Conservation (phyloP, 2,329 filamentous ascomycete genomes). For the Periconia macrospinosa region DNA sequence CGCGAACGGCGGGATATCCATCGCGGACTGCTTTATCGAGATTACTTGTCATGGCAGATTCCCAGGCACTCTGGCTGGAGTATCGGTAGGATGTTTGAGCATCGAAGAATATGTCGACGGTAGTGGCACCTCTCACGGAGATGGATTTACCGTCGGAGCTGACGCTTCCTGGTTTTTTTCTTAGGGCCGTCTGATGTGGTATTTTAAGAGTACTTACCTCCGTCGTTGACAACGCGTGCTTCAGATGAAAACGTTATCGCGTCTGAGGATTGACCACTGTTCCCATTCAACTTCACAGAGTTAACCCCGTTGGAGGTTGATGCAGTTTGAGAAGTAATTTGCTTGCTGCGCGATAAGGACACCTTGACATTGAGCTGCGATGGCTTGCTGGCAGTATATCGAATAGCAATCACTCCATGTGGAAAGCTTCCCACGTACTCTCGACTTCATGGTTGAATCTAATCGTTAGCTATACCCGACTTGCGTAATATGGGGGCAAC, state of each 20-base stretch:
- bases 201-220: constrained; percentile 3
- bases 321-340: constrained; percentile 5
- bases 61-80: constrained; percentile 3
- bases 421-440: constrained; percentile 13
- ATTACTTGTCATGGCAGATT: constrained; percentile 15
- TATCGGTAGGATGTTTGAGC: constrained; percentile 14
- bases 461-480: not conserved
- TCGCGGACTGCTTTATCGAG: constrained; percentile 14
- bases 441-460: not conserved
- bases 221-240: constrained; percentile 9
- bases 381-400: constrained; percentile 3
- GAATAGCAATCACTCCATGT: not conserved
- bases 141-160: constrained; percentile 5
- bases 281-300: constrained; percentile 7
- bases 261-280: not conserved
- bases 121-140: constrained; percentile 8
- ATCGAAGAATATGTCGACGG: constrained; percentile 17
- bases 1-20: constrained; percentile 3
- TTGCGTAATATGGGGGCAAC: not conserved
- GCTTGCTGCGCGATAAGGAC: constrained; percentile 7
- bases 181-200: not conserved
- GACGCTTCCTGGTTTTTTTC: constrained; percentile 4
- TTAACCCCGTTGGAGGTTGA: not conserved
- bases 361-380: constrained; percentile 10
- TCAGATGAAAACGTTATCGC: constrained; percentile 10